Conservation (phyloP, 2,329 filamentous ascomycete species). For the Pyricularia pennisetigena region DNA sequence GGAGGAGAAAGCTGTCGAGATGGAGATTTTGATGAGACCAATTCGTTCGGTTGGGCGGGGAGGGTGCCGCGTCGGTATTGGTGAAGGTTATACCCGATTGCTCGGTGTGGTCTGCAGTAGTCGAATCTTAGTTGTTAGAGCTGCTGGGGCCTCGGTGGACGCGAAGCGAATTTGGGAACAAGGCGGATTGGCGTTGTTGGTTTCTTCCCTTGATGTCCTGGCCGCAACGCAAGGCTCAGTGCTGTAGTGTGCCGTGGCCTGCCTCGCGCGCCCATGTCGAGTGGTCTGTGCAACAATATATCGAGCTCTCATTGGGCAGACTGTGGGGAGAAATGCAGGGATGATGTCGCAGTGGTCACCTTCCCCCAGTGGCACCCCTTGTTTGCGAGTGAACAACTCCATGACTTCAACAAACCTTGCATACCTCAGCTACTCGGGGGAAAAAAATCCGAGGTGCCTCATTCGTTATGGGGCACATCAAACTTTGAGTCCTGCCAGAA, state of each 20-base stretch:
- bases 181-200: constrained; percentile 2
- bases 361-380: background rate
- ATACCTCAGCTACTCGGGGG: too few relatives aligned
- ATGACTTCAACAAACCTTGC: too few relatives aligned
- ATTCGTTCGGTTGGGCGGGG: background rate
- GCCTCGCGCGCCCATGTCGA: background rate
- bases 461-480: too few relatives aligned
- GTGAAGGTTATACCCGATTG: background rate
- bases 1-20: constrained; percentile 9
- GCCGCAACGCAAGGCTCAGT: background rate
- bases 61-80: background rate
- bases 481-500: too few relatives aligned
- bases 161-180: background rate
- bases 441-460: too few relatives aligned
- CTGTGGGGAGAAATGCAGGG: background rate
- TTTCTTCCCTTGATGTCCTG: background rate
- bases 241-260: background rate
- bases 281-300: background rate
- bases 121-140: background rate
- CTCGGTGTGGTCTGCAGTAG: background rate
- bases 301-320: background rate
- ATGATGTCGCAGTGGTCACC: background rate
- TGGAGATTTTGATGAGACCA: constrained; percentile 3
- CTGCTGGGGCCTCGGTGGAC: background rate
- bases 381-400: too few relatives aligned